phyloP scores from a whole-genome alignment of 768 basidiomycete genomes.

The Neoboletus brunneissimus region DNA sequence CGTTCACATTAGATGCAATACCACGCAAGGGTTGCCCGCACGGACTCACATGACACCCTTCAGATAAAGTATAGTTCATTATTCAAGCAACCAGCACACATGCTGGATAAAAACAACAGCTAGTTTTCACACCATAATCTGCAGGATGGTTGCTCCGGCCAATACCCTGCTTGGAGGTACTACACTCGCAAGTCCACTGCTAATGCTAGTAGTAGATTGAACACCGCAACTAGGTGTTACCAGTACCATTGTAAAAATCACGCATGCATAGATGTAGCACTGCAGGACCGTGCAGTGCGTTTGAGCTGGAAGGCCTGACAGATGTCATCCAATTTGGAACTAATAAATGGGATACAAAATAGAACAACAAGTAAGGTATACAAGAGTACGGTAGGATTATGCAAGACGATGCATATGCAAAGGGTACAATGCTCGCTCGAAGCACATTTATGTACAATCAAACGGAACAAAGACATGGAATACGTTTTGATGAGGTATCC shows the following conservation, averaged over 20 bases:
- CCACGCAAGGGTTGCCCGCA: background rate
- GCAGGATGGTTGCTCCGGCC: background rate
- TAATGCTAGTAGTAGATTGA: background rate
- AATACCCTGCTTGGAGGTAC: background rate
- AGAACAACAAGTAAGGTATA: background rate
- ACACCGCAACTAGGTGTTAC: background rate
- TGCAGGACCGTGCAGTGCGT: background rate
- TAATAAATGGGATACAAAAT: background rate
- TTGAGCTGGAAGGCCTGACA: background rate
- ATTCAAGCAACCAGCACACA: background rate
- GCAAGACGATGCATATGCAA: background rate
- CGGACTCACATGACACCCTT: background rate
- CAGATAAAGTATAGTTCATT: background rate
- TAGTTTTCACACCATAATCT: background rate
- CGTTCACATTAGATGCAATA: background rate
- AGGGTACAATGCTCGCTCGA: too few species aligned
- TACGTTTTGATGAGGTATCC: background rate
- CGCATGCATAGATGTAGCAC: background rate
- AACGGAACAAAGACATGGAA: background rate
- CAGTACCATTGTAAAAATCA: background rate
- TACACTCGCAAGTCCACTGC: background rate
- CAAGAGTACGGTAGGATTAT: background rate
- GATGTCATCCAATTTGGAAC: background rate
- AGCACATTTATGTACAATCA: background rate
- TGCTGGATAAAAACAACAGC: background rate